Evolutionary conservation across 768 basidiomycete species (phyloP).

Genomic region (Lentinula aciculospora): DNA sequence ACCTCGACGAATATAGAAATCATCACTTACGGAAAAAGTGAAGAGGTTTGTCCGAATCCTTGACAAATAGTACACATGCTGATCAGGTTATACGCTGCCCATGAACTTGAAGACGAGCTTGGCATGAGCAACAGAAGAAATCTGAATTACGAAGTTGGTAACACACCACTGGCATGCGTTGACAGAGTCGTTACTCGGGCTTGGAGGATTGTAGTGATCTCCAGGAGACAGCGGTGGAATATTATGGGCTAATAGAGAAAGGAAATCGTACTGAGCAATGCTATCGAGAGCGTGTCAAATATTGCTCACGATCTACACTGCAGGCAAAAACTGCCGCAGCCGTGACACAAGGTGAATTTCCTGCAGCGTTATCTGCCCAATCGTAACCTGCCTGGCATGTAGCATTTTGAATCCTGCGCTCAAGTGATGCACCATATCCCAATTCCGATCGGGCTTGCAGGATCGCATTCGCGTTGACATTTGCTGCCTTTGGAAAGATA

Average conservation of each 20-base stretch:
- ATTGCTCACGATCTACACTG: not conserved
- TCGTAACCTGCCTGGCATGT: not conserved
- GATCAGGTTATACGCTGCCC: not conserved
- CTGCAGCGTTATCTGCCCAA: not conserved
- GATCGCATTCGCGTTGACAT: not conserved
- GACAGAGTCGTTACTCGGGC: not conserved
- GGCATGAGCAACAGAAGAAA: not conserved
- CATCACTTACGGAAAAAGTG: not conserved
- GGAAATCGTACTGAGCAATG: too few species aligned
- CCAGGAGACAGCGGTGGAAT: not conserved
- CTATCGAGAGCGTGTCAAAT: not conserved
- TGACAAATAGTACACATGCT: not conserved
- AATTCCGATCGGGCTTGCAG: not conserved
- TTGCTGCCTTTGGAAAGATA: not conserved
- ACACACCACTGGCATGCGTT: not conserved
- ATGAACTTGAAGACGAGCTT: not conserved
- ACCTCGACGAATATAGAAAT: not conserved
- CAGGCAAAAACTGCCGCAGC: not conserved
- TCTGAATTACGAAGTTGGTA: too few species aligned
- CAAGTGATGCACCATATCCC: not conserved
- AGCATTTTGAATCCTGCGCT: not conserved
- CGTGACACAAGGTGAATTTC: not conserved
- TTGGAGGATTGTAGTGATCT: not conserved
- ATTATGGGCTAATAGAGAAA: not conserved
- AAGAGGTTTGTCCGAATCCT: not conserved